Percentiles rank a stretch among this genome's conserved stretches.
Conservation (phyloP, 2,329 filamentous ascomycete species). For the Hypoxylon sp. region DNA sequence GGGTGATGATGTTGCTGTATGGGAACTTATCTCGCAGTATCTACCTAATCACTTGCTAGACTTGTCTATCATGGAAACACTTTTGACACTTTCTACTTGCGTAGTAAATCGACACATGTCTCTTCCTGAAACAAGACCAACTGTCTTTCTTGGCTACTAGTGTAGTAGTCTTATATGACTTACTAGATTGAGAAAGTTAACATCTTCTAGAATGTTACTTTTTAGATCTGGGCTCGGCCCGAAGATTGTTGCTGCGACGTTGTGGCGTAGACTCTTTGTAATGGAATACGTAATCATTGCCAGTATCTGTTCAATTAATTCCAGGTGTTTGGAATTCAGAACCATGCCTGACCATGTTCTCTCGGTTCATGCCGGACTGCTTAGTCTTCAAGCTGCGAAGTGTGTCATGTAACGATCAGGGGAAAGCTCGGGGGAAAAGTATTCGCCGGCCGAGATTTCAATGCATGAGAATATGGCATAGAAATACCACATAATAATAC, state of each 20-base stretch:
- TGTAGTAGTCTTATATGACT: conserved; percentile 6
- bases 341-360: conserved; percentile 23
- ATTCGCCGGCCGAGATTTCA: conserved; percentile 4
- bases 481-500: not conserved
- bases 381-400: conserved; percentile 11
- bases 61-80: conserved; percentile 4
- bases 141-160: conserved; percentile 9
- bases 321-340: conserved; percentile 29
- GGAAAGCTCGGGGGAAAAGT: not conserved
- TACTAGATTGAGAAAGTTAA: conserved; percentile 33
- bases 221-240: conserved; percentile 31
- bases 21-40: conserved; percentile 15
- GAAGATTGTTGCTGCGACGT: conserved; percentile 13
- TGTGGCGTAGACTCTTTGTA: conserved; percentile 15
- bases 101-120: conserved; percentile 11
- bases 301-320: conserved; percentile 18
- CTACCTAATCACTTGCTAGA: conserved; percentile 3
- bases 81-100: conserved; percentile 5
- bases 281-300: conserved; percentile 24
- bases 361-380: conserved; percentile 36
- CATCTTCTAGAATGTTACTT: conserved; percentile 35
- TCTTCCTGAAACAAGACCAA: conserved; percentile 28
- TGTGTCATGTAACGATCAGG: conserved; percentile 1
- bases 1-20: conserved; percentile 11
- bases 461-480: not conserved